Conservation (phyloP, 371 early-diverging fungal genomes). For the Mucor circinelloides region DNA sequence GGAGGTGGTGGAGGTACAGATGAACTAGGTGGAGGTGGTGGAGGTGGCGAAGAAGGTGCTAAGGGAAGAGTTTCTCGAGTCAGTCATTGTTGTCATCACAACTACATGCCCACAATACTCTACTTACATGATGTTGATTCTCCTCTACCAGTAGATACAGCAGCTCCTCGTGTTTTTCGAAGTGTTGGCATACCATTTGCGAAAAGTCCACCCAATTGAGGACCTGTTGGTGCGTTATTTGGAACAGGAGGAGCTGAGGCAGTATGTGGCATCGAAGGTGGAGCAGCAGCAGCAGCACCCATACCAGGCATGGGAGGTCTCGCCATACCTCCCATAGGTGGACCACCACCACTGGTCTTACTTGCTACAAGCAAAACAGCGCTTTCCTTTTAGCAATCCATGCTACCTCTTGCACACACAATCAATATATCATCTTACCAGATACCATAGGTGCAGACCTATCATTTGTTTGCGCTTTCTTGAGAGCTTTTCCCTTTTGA, state of each 20-base stretch:
- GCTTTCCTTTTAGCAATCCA: neutral
- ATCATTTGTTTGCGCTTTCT: constrained; percentile 82
- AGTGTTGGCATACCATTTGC: constrained; percentile 71
- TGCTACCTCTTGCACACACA: too few relatives aligned
- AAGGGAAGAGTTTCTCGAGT: neutral
- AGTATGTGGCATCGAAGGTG: constrained; percentile 19
- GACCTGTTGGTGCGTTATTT: constrained; percentile 26
- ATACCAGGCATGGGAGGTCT: constrained; percentile 47
- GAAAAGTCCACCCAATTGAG: constrained; percentile 63
- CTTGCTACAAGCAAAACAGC: neutral
- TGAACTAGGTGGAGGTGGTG: constrained; percentile 20
- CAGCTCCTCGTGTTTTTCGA: constrained; percentile 53
- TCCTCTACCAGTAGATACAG: constrained; percentile 40
- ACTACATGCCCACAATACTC: neutral
- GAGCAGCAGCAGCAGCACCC: constrained; percentile 19
- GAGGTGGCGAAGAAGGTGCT: constrained; percentile 15
- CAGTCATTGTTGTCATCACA: neutral
- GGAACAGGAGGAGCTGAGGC: constrained; percentile 24
- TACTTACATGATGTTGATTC: constrained; percentile 5
- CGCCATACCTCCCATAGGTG: constrained; percentile 26
- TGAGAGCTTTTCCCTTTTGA: constrained; percentile 74
- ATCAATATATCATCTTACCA: constrained; percentile 15
- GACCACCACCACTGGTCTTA: constrained; percentile 14
- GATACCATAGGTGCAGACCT: constrained; percentile 66
- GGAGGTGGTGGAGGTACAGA: constrained; percentile 1